Evolutionary conservation across 306 rosid genomes (phyloP).

Genomic region (Rosa lucieae): DNA sequence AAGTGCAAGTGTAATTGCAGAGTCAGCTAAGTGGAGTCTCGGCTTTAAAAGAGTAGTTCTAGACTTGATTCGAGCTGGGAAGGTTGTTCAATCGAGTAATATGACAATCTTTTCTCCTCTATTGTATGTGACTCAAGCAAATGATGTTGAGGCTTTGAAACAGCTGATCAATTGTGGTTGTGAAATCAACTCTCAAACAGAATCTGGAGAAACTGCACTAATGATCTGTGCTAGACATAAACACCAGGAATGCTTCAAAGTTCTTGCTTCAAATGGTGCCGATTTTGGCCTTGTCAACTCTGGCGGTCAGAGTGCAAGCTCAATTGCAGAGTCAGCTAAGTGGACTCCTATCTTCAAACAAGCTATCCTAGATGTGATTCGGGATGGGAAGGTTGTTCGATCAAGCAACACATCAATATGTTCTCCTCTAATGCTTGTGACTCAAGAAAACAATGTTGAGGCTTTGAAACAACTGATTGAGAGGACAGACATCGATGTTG

Average conservation of each 20-base stretch:
- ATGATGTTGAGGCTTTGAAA: constrained; percentile 49
- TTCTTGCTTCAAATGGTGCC: constrained; percentile 54
- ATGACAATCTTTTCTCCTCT: constrained; percentile 40
- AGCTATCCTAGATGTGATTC: constrained; percentile 35
- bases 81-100: constrained; percentile 44
- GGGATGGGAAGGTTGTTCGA: constrained; percentile 29
- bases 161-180: constrained; percentile 39
- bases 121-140: constrained; percentile 37
- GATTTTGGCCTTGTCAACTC: constrained; percentile 51
- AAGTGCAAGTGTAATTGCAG: constrained; percentile 41
- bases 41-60: constrained; percentile 36
- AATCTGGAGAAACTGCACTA: constrained; percentile 48
- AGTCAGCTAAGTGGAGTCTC: constrained; percentile 37
- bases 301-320: constrained; percentile 42
- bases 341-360: constrained; percentile 44
- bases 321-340: constrained; percentile 36
- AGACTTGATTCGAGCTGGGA: constrained; percentile 37
- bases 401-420: constrained; percentile 45
- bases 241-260: constrained; percentile 45
- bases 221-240: constrained; percentile 46
- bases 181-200: constrained; percentile 45
- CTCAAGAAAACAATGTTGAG: constrained; percentile 39
- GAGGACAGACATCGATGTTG: constrained; percentile 24
- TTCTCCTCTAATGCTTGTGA: constrained; percentile 44
- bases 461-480: constrained; percentile 49